These are phyloP conservation scores for Ulmus americana DNA, from an alignment of 331 rosid species.

Conservation along the genomic window DNA sequence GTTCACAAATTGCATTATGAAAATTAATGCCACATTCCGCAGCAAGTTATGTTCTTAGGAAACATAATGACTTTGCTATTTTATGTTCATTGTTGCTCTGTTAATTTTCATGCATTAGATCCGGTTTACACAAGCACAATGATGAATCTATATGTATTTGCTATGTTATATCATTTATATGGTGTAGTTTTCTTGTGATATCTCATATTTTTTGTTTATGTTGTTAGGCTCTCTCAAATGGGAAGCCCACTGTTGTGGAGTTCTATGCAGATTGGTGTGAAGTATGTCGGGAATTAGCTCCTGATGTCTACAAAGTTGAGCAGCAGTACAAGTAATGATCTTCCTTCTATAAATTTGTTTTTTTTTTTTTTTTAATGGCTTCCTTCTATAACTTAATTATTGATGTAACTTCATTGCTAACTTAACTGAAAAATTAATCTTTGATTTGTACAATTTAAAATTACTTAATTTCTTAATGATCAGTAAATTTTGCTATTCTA, in stretches of 20 bases:
- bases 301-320: slow-evolving; percentile 91
- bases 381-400: background rate
- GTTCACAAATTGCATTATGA: background rate
- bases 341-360: background rate
- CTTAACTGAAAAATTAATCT: background rate
- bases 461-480: background rate
- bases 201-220: slow-evolving; percentile 10
- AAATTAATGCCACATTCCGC: background rate
- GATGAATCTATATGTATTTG: background rate
- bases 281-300: slow-evolving; percentile 88
- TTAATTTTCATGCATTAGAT: background rate
- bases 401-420: slow-evolving; percentile 4
- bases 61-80: background rate
- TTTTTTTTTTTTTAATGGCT: background rate
- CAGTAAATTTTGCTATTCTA: background rate
- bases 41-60: background rate
- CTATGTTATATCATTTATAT: background rate
- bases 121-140: background rate
- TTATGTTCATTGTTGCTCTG: background rate
- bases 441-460: background rate
- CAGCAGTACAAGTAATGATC: slow-evolving; percentile 73
- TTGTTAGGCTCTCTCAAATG: slow-evolving; percentile 80
- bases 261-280: slow-evolving; percentile 99
- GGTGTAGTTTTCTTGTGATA: slow-evolving; percentile 11
- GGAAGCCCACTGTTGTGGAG: slow-evolving; percentile 94